Base-by-base conservation (phyloP, 495 filamentous ascomycete species). In the Staphylotrichum longicolle region DNA sequence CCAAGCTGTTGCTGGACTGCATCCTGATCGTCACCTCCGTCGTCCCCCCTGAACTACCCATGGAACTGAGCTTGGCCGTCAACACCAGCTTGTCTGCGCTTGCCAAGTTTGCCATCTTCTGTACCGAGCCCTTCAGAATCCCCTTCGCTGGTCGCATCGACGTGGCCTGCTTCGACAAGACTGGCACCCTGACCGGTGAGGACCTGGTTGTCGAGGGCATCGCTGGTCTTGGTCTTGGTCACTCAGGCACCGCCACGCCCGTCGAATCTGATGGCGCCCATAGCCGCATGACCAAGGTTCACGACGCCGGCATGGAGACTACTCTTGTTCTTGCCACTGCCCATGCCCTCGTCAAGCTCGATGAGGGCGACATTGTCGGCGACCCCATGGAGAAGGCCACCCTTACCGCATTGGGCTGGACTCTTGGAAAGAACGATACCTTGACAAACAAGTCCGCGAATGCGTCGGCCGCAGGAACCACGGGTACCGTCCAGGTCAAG, bases 351-450 rank as follows among this genome's bases (percentile, higher is more conserved):
- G 94, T 99, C 32, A 96, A 91, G 67, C 78, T 99, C 6, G 94
- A 99, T 66, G 94, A 99, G 71, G 95, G 94, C 20, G 94, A 99
- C 14, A 86, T 98, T 62, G 95, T 98, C 50, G 94, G 94, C 63
- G 94, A 99, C 71, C 94, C 94, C 14, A 99, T 99, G 94, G 94
- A 99, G 69, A 96, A 97, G 74, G 94, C 94, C 44, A 97, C 94
- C 10, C 78, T 99, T 20, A 79, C 80, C 10, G 90, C 92, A 59
- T 85, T 99, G 52, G 91, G 93, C 41, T 99, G 94, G 94, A 85
- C 83, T 46, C 79, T 99, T 34, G 91, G 93, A 37, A 88, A 85
- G 61, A 93, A 94, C 60, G 95, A 98, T 68, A 89, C 80, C 41
- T 83, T 99, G 9, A 79, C 81, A 0, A 82, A 78, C 64, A 88